Conservation (phyloP, 352 stramenopile genomes). For the Globisporangium yorkense region DNA sequence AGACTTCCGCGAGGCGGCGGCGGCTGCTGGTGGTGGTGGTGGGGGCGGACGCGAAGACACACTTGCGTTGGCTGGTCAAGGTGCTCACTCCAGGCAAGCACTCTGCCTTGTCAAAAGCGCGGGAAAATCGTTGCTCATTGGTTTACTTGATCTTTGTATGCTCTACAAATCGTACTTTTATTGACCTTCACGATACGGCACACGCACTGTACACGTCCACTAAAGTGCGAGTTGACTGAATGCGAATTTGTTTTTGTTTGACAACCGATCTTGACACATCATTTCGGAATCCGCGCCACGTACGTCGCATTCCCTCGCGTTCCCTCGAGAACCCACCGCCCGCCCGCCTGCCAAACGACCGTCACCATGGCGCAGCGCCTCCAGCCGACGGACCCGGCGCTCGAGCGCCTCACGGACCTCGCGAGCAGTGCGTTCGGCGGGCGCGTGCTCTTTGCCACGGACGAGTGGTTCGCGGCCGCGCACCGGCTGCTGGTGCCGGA, state of each 20-base stretch:
- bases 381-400: constrained; percentile 5
- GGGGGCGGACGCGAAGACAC: too few species aligned
- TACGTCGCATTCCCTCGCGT: neutral
- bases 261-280: neutral
- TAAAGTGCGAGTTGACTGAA: neutral
- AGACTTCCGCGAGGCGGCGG: too few species aligned
- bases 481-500: constrained; percentile 76
- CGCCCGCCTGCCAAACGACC: neutral
- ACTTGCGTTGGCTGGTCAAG: too few species aligned
- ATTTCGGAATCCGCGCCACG: neutral
- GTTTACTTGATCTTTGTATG: too few species aligned
- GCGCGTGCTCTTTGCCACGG: constrained; percentile 88
- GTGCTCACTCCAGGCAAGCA: too few species aligned
- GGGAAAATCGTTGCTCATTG: too few species aligned
- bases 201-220: neutral
- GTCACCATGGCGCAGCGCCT: neutral
- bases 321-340: neutral
- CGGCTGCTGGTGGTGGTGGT: too few species aligned
- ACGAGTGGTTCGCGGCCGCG: constrained; percentile 91
- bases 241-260: neutral
- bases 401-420: constrained; percentile 55
- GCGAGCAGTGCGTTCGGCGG: constrained; percentile 46
- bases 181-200: neutral
- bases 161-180: neutral
- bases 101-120: too few species aligned